Evolutionary conservation across 352 stramenopile species (phyloP), one percentile per base, ranked within the genome.

Genomic region (Pythium brassicae): DNA sequence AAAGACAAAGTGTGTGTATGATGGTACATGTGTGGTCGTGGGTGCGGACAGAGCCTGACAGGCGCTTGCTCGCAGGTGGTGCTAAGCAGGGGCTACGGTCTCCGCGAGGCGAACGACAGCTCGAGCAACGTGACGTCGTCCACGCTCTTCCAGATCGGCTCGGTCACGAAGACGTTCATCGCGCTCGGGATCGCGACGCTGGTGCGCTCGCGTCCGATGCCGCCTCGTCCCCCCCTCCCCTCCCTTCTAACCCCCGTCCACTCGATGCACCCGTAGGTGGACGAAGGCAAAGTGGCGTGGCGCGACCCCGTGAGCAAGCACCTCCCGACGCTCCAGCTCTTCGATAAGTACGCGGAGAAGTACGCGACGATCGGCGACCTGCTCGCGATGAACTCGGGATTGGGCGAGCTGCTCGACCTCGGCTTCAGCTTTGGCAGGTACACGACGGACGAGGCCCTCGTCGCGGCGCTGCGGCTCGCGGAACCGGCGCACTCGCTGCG

Each of bases 91-190:
- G 71, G 71, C 7, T 79, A 76, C 37, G 71, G 71, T 0, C 62
- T 79, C 32, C 59, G 70, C 1, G 34, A 75, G 61, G 57, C 48
- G 27, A 72, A 74, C 17, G 68, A 82, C 39, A 52, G 47, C 3
- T 49, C 27, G 12, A 81, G 57, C 37, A 26, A 50, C 0, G 76
- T 87, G 27, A 72, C 73, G 2, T 62, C 53, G 27, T 63, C 71
- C 14, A 73, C 72, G n/a, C 56, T 85, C 53, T 89, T 89, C 55
- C 72, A 89, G 63, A 84, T 89, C 48, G 78, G 78, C 8, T 89
- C 78, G 1, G 68, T 89, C 20, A 73, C 68, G 8, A 89, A 89
- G 64, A 87, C 76, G 17, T 83, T 89, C 43, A 67, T 89, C 27
- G 68, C 69, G 17, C 61, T 79, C 5, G 71, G 65, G 2, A 57